phyloP scores from a whole-genome alignment of 1,139 yeast species.

The Zygoascus sp. region DNA sequence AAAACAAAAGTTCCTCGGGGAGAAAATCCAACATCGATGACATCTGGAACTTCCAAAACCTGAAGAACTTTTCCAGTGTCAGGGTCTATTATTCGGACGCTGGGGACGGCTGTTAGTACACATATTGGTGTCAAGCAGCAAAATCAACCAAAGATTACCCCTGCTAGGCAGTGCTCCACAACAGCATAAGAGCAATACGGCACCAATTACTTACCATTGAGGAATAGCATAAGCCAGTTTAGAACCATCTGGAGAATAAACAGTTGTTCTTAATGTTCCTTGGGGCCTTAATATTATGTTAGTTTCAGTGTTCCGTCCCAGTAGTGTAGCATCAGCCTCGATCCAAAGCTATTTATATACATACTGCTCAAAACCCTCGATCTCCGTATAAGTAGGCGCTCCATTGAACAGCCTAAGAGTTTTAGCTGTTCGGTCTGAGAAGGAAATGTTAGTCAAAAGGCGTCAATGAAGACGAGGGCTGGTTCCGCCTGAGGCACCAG shows the following conservation, averaged over 20 bases:
- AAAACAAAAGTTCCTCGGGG: constrained; percentile 82
- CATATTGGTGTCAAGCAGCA: background rate
- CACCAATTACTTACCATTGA: constrained; percentile 20
- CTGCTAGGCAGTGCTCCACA: no score
- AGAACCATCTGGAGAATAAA: constrained; percentile 46
- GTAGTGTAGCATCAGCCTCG: background rate
- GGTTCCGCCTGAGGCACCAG: no score
- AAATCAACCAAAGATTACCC: no score
- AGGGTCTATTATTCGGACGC: constrained; percentile 58
- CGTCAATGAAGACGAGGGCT: background rate
- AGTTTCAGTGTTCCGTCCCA: no score
- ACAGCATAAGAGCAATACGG: no score
- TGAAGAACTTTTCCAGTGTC: constrained; percentile 43
- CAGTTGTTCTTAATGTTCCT: constrained; percentile 35
- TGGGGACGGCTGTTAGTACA: constrained; percentile 26
- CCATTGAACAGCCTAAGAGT: constrained; percentile 56
- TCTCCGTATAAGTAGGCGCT: constrained; percentile 39
- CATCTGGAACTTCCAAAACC: constrained; percentile 52
- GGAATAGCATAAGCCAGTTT: constrained; percentile 47
- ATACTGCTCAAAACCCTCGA: constrained; percentile 24
- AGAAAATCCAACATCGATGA: constrained; percentile 79
- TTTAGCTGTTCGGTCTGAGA: constrained; percentile 51
- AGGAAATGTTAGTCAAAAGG: background rate
- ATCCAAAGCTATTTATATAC: constrained; percentile 15
- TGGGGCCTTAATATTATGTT: no score